Evolutionary conservation across 805 yeast species (phyloP).

Genomic region (Sungouiozyma ichnusensis): DNA sequence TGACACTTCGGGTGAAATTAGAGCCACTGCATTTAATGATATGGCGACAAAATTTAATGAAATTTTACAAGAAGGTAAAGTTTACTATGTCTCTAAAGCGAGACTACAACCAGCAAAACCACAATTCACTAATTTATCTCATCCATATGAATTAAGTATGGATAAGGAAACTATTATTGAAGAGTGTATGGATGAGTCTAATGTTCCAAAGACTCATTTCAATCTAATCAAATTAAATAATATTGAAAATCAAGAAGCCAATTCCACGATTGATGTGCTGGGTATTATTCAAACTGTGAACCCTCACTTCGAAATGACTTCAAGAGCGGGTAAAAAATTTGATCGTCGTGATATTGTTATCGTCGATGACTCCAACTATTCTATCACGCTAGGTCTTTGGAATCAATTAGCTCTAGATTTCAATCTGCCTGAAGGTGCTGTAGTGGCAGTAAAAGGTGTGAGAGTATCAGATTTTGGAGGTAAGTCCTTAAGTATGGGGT

Average conservation of each 20-base stretch:
- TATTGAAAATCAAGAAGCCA: conserved; percentile 57
- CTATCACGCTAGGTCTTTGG: conserved; percentile 81
- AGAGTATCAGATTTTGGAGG: conserved; percentile 85
- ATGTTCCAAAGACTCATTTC: conserved; percentile 71
- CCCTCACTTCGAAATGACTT: conserved; percentile 66
- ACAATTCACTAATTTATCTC: conserved; percentile 70
- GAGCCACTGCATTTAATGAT: conserved; percentile 90
- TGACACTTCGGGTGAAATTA: conserved; percentile 92
- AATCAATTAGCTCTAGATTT: conserved; percentile 78
- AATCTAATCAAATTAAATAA: conserved; percentile 61
- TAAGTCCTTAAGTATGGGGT: conserved; percentile 69
- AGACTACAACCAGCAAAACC: conserved; percentile 76
- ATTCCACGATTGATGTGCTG: conserved; percentile 70
- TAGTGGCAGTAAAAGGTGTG: conserved; percentile 87
- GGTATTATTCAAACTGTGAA: conserved; percentile 75
- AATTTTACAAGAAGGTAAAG: conserved; percentile 76
- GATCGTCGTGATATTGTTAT: conserved; percentile 82
- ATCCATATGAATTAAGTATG: conserved; percentile 79
- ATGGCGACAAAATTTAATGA: conserved; percentile 72
- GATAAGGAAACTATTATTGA: conserved; percentile 70
- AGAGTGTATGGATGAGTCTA: conserved; percentile 48
- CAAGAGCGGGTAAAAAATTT: conserved; percentile 85
- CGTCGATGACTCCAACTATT: conserved; percentile 75
- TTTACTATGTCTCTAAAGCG: conserved; percentile 74
- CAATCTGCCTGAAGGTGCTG: conserved; percentile 59